These are phyloP conservation scores for Nemophila menziesii DNA, from an alignment of 257 asterid species.

Conservation along the genomic window DNA sequence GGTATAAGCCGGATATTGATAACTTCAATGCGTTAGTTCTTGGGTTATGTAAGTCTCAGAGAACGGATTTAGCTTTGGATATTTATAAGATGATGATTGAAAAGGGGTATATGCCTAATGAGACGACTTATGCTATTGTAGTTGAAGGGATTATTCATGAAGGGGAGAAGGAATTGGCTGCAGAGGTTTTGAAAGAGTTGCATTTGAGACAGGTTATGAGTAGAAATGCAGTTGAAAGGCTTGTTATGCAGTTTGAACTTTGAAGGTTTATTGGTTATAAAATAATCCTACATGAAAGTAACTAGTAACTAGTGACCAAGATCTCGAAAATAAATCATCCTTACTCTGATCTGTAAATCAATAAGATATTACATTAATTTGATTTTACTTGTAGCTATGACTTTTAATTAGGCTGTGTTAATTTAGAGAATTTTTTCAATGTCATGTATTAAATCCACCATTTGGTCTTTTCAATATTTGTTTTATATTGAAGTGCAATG, in stretches of 20 bases:
- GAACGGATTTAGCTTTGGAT: slow-evolving; percentile 60
- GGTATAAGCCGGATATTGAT: slow-evolving; percentile 43
- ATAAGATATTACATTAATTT: no score
- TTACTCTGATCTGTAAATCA: no score
- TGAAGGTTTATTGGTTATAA: slow-evolving; percentile 14
- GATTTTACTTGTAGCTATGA: no score
- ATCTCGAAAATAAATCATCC: no score
- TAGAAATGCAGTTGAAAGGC: slow-evolving; percentile 46
- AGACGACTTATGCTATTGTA: slow-evolving; percentile 60
- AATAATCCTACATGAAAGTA: no score
- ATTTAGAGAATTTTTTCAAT: no score
- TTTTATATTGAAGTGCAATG: no score
- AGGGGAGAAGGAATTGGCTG: slow-evolving; percentile 51
- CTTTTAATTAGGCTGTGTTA: no score
- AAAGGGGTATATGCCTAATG: slow-evolving; percentile 59
- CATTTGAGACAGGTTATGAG: slow-evolving; percentile 41
- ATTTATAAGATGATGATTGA: slow-evolving; percentile 46
- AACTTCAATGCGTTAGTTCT: slow-evolving; percentile 64
- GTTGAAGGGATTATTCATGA: slow-evolving; percentile 69
- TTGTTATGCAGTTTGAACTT: slow-evolving; percentile 68
- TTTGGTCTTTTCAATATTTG: no score
- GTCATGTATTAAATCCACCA: no score
- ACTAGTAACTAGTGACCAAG: no score
- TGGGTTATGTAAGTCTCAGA: slow-evolving; percentile 64
- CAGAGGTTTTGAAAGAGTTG: slow-evolving; percentile 46